Evolutionary conservation across 1,139 yeast genomes (phyloP).

Genomic region (Lodderomyces pseudojiufengensis): DNA sequence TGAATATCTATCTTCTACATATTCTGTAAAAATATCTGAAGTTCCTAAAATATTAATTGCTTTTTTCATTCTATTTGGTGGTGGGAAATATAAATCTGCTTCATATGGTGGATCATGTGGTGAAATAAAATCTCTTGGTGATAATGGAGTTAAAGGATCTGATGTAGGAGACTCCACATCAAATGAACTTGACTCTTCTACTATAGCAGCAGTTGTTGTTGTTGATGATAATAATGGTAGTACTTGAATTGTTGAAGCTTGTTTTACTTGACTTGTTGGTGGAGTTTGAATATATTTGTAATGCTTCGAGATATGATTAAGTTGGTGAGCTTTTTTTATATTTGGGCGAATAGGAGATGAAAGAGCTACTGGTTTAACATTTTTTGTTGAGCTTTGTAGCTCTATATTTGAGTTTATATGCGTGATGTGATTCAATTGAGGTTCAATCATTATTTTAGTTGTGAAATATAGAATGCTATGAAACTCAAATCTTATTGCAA

Average conservation of each 20-base stretch:
- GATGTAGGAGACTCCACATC: slow-evolving; percentile 5
- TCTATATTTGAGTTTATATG: too few relatives aligned
- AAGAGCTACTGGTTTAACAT: too few relatives aligned
- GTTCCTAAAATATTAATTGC: slow-evolving; percentile 15
- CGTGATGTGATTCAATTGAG: too few relatives aligned
- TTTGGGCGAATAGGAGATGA: background rate
- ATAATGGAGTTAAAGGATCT: slow-evolving; percentile 2
- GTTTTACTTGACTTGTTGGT: background rate
- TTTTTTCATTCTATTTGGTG: background rate
- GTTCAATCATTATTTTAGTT: too few relatives aligned
- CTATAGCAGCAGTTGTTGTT: too few relatives aligned
- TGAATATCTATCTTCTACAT: slow-evolving; percentile 49
- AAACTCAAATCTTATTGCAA: too few relatives aligned
- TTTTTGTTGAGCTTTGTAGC: too few relatives aligned
- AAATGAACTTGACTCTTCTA: slow-evolving; percentile 9
- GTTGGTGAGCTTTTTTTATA: background rate
- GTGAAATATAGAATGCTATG: too few relatives aligned
- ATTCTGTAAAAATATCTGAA: slow-evolving; percentile 31
- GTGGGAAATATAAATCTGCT: slow-evolving; percentile 8
- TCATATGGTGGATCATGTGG: slow-evolving; percentile 11
- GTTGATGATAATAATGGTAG: background rate
- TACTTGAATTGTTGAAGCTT: slow-evolving; percentile 5
- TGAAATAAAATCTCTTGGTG: slow-evolving; percentile 4
- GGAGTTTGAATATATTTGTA: slow-evolving; percentile 4
- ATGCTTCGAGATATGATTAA: slow-evolving; percentile 2